Evolutionary conservation across 176 grass and related monocot genomes (phyloP).

Genomic region (Carex kokanica): DNA sequence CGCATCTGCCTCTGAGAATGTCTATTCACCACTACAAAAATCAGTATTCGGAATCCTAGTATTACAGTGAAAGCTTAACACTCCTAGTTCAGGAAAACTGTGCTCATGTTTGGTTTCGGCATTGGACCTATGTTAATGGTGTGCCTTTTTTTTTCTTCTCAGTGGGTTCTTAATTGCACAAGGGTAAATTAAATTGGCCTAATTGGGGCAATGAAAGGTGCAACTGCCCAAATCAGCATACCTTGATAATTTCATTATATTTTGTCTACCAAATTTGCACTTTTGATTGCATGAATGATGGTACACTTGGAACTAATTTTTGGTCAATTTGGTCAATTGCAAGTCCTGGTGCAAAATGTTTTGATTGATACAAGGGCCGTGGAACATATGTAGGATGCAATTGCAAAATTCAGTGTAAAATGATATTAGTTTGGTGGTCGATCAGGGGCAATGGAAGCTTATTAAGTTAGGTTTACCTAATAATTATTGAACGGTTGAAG

Average conservation of each 20-base stretch:
- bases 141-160: neutral
- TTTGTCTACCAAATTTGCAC: neutral
- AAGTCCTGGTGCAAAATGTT: neutral
- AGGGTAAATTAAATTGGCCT: neutral
- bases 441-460: neutral
- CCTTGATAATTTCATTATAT: neutral
- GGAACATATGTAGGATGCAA: neutral
- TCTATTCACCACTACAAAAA: conserved; percentile 48
- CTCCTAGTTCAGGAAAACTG: neutral
- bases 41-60: conserved; percentile 9
- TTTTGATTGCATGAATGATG: neutral
- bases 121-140: neutral
- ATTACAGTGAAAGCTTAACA: neutral
- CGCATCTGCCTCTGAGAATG: conserved; percentile 81
- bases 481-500: neutral
- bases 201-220: neutral
- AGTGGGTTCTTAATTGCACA: neutral
- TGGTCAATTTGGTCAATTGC: neutral
- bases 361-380: neutral
- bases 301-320: neutral
- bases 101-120: neutral
- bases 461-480: neutral
- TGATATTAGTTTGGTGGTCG: neutral
- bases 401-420: neutral
- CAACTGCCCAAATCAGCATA: neutral